A percentile compares a stretch with the other conserved stretches of the same genome.
Evolutionary conservation across 768 basidiomycete species (phyloP).

Genomic region (Hericium rajendrae): DNA sequence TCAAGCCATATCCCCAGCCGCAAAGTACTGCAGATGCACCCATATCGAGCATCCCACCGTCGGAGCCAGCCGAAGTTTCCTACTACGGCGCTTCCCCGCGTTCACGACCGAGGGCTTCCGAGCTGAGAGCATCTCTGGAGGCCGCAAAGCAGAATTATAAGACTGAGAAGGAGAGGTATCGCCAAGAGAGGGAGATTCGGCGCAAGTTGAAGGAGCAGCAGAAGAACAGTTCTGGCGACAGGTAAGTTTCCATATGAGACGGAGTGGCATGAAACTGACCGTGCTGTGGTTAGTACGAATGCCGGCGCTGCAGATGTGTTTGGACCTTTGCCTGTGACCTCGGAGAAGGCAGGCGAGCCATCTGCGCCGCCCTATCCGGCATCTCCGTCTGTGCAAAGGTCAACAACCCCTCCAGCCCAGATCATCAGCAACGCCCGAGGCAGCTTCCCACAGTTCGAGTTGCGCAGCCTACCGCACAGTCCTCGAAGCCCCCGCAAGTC

Average conservation of each 20-base stretch:
- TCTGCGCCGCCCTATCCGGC: background rate
- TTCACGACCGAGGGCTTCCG: slow-evolving; percentile 3
- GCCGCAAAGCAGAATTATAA: slow-evolving; percentile 60
- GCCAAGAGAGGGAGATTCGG: slow-evolving; percentile 43
- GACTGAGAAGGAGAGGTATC: slow-evolving; percentile 60
- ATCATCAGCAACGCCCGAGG: slow-evolving; percentile 57
- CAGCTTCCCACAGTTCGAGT: slow-evolving; percentile 52
- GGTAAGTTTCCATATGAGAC: background rate
- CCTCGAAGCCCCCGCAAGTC: slow-evolving; percentile 28
- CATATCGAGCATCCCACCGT: background rate
- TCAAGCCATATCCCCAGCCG: slow-evolving; percentile 7
- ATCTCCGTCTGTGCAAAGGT: background rate
- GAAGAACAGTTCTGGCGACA: background rate
- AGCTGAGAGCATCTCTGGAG: slow-evolving; percentile 34
- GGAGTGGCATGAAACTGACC: background rate
- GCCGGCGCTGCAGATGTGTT: background rate
- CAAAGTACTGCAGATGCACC: background rate
- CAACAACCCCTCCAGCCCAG: slow-evolving; percentile 17
- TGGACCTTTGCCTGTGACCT: background rate
- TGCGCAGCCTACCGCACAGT: slow-evolving; percentile 45
- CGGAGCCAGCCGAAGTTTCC: slow-evolving; percentile 11
- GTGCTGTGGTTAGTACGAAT: background rate
- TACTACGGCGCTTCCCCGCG: slow-evolving; percentile 10
- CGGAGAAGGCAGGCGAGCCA: background rate
- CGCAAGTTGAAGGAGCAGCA: slow-evolving; percentile 5